Percentiles rank a stretch among this genome's conserved stretches.
Conservation (phyloP, 345 rosid genomes). For the Sonneratia alba region DNA sequence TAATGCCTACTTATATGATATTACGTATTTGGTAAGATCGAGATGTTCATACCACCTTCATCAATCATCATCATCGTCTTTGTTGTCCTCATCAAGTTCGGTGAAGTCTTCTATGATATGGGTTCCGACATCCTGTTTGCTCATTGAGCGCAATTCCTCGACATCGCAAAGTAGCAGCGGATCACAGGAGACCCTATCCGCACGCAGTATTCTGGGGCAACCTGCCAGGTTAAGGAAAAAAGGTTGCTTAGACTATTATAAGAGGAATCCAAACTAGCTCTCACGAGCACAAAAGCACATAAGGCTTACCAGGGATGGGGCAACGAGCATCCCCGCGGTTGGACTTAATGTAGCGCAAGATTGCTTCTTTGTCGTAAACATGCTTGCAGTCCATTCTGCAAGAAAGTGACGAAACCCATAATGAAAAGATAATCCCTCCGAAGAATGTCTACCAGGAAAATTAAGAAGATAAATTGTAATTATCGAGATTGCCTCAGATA, state of each 20-base stretch:
- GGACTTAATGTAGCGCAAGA: slow-evolving; percentile 38
- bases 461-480: not conserved
- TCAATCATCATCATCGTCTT: slow-evolving; percentile 12
- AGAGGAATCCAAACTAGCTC: not conserved
- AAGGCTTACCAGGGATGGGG: slow-evolving; percentile 58
- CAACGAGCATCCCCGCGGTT: slow-evolving; percentile 30
- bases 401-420: slow-evolving; percentile 6
- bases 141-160: slow-evolving; percentile 50
- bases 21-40: too few relatives aligned
- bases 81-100: slow-evolving; percentile 14
- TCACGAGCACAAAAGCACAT: not conserved
- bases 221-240: slow-evolving; percentile 22
- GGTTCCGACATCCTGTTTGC: slow-evolving; percentile 27
- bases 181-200: slow-evolving; percentile 44
- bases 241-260: not conserved
- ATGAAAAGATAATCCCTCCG: not conserved
- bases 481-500: not conserved
- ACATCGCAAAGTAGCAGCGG: slow-evolving; percentile 52
- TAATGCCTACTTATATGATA: too few relatives aligned
- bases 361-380: slow-evolving; percentile 52
- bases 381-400: slow-evolving; percentile 82
- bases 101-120: slow-evolving; percentile 75
- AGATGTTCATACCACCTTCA: not conserved
- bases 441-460: not conserved
- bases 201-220: slow-evolving; percentile 52